Conservation (phyloP, 2,329 filamentous ascomycete genomes). For the Tolypocladium album region DNA sequence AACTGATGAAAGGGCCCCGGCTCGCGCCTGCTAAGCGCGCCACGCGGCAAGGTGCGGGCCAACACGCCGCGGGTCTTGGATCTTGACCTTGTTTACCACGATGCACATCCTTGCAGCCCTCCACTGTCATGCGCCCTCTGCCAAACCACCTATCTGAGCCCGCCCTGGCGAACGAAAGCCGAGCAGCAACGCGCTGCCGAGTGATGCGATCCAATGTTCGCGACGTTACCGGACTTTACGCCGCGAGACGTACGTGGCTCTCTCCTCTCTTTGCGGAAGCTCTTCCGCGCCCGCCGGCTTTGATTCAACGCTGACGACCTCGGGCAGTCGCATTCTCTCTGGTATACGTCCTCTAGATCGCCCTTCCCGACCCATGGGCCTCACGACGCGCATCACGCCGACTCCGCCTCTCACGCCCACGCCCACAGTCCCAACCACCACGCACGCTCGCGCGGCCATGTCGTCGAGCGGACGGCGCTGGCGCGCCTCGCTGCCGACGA, state of each 20-base stretch:
- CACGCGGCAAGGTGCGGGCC: conserved; percentile 1
- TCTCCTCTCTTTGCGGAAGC: too few species aligned
- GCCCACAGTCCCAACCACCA: conserved; percentile 18
- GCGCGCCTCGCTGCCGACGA: conserved; percentile 68
- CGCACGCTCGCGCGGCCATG: conserved; percentile 28
- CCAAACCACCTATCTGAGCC: background rate
- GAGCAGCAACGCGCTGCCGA: background rate
- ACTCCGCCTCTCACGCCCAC: conserved; percentile 13
- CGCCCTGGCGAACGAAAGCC: background rate
- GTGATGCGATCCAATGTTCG: conserved; percentile 37
- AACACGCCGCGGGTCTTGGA: background rate
- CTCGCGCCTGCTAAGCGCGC: conserved; percentile 3
- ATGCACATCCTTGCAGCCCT: background rate
- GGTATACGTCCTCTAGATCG: conserved; percentile 57
- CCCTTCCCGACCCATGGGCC: conserved; percentile 26
- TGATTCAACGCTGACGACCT: background rate
- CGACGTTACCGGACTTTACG: conserved; percentile 54
- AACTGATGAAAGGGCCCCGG: too few species aligned
- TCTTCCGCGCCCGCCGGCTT: background rate
- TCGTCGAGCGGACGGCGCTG: conserved; percentile 50
- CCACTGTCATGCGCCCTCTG: background rate
- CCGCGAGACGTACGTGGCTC: conserved; percentile 53
- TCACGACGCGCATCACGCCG: conserved; percentile 19
- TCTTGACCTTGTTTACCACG: background rate
- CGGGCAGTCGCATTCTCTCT: conserved; percentile 58